A percentile compares a stretch with the other conserved stretches of the same genome.
Evolutionary conservation across 2,329 filamentous ascomycete species (phyloP).

Genomic region (Zasmidium angulare): DNA sequence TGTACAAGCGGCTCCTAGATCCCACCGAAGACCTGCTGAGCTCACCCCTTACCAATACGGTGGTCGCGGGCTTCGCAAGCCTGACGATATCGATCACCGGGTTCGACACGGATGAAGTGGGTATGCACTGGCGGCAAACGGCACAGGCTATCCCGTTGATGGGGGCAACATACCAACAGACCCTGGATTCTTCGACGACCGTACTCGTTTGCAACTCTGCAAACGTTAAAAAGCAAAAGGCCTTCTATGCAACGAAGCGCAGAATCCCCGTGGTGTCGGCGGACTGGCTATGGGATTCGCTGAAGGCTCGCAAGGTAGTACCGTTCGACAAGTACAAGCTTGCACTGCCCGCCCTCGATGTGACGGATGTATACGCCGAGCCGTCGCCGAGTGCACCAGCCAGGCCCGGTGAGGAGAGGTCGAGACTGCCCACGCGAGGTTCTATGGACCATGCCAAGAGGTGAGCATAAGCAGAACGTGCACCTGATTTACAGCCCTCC

Average conservation of each 20-base stretch:
- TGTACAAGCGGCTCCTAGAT: conserved; percentile 69
- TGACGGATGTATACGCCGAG: conserved; percentile 11
- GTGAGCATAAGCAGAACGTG: conserved; percentile 9
- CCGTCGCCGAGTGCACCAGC: conserved; percentile 18
- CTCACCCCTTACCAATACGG: conserved; percentile 63
- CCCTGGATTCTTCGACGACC: conserved; percentile 68
- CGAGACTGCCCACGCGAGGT: background rate
- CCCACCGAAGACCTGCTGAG: conserved; percentile 72
- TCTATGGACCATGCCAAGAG: conserved; percentile 11
- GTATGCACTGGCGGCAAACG: conserved; percentile 82
- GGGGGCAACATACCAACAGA: conserved; percentile 78
- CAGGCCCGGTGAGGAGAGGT: conserved; percentile 5
- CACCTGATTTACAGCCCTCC: background rate
- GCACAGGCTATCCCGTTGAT: conserved; percentile 69
- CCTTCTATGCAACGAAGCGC: conserved; percentile 72
- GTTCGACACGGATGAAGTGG: conserved; percentile 12
- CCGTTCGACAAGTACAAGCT: conserved; percentile 43
- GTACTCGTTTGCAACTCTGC: conserved; percentile 65
- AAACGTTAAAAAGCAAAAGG: conserved; percentile 65
- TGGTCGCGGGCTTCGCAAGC: conserved; percentile 59
- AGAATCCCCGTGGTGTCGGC: conserved; percentile 76
- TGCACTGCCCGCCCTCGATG: conserved; percentile 21
- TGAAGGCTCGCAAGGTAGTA: conserved; percentile 54
- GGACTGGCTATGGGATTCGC: conserved; percentile 83
- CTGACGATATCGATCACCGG: conserved; percentile 56